Base-by-base conservation (phyloP, 2,329 filamentous ascomycete species). In the Fusarium sp. region DNA sequence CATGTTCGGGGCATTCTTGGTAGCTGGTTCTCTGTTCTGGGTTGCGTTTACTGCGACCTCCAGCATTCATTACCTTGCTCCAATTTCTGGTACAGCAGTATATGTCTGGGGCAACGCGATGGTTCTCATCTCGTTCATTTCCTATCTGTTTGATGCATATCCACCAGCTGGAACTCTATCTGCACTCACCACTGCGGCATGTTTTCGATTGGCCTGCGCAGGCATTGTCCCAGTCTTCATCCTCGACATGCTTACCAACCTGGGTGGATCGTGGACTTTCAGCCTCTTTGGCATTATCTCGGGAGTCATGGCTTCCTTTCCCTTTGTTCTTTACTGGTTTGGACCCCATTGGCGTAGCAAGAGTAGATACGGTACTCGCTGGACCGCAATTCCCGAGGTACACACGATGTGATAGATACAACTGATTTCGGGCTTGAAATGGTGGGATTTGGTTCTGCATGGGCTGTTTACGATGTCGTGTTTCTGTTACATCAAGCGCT, bases 231-330 rank as follows among this genome's bases (percentile, higher is more conserved):
- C 62, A 6, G 12, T 62, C 11, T 65, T 62, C 14, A 50, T 65
- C 3, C 57, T 62, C 17, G 62, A 65, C 9, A 52, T 62, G 57
- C 38, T 65, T 11, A 52, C 32, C 8, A 32, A 44, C 7, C 7
- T 62, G 22, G 32, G 24, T 5, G 57, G 57, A 36, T 24, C 39
- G 8, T 65, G 57, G 62, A 65, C 62, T 0, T 62, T 65, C 4
- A 65, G 57, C 17, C 22, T 62, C 14, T 65, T 65, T 38, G 57
- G 62, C 8, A 62, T 65, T 3, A 30, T 65, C 5, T 62, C 57
- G 6, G 62, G 56, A 17, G 22, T 51, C 10, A 62, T 65, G 62
- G 17, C 15, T 26, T 18, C 30, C 14, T 45, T 62, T 22, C 62
- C 57, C 14, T 45, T 65, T 30, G 32, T 44, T 28, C 24, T 62